These are phyloP conservation scores for Sporopachydermia lactativora DNA, from an alignment of 805 yeast genomes.

Conservation along the genomic window DNA sequence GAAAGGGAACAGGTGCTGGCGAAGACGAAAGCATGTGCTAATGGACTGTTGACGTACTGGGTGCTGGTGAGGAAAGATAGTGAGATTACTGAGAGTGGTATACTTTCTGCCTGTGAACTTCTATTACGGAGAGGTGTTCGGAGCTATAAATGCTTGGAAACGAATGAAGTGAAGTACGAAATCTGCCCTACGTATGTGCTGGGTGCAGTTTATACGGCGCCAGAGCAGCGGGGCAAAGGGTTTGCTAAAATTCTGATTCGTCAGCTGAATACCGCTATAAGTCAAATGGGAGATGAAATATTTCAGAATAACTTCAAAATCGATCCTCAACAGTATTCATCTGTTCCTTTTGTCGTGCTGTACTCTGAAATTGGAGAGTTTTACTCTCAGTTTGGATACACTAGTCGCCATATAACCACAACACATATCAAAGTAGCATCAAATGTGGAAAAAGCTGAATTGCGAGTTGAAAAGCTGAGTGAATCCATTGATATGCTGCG, in stretches of 20 bases:
- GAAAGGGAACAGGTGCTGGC: background rate
- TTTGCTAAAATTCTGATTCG: slow-evolving; percentile 31
- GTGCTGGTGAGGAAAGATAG: background rate
- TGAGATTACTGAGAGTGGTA: background rate
- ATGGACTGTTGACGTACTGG: slow-evolving; percentile 1
- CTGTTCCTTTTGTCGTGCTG: slow-evolving; percentile 20
- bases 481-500: background rate
- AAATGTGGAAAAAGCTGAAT: background rate
- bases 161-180: background rate
- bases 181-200: slow-evolving; percentile 10
- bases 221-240: slow-evolving; percentile 30
- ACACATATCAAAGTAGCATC: background rate
- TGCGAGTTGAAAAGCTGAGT: too few species aligned
- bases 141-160: too few species aligned
- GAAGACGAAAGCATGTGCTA: background rate
- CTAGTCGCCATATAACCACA: background rate
- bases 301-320: slow-evolving; percentile 16
- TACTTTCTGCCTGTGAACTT: background rate
- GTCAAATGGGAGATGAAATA: slow-evolving; percentile 20
- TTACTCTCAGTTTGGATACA: slow-evolving; percentile 37
- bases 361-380: slow-evolving; percentile 55
- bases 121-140: background rate
- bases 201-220: slow-evolving; percentile 41
- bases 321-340: background rate
- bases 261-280: slow-evolving; percentile 12